These are phyloP conservation scores for Russula vinacea DNA, from an alignment of 768 basidiomycete species.

Conservation along the genomic window DNA sequence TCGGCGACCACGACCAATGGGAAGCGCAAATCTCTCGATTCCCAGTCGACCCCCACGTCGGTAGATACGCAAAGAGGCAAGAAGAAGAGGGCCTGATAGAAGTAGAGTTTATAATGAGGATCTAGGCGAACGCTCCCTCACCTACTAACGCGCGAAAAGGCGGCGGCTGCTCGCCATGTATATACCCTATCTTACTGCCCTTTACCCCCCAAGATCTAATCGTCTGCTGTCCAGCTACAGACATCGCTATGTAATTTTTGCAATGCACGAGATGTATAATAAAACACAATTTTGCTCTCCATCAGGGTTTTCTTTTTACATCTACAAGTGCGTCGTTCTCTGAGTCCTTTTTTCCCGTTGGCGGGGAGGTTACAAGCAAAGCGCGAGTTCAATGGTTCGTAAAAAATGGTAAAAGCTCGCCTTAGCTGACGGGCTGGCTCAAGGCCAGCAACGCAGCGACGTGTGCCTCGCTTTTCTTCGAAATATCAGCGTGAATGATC, in stretches of 20 bases:
- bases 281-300: slow-evolving; percentile 2
- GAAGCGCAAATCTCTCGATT: slow-evolving; percentile 16
- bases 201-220: background rate
- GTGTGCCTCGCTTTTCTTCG: slow-evolving; percentile 50
- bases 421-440: slow-evolving; percentile 9
- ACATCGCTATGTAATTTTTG: background rate
- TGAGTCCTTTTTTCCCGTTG: background rate
- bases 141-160: background rate
- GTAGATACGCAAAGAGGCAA: background rate
- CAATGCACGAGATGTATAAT: background rate
- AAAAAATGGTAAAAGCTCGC: background rate
- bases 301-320: background rate
- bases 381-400: background rate
- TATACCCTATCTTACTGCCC: background rate
- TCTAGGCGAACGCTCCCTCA: background rate
- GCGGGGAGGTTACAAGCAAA: background rate
- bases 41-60: background rate
- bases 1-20: background rate
- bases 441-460: slow-evolving; percentile 41
- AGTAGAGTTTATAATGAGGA: background rate
- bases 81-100: slow-evolving; percentile 1
- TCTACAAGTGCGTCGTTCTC: background rate
- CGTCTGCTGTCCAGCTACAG: background rate
- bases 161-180: background rate
- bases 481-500: slow-evolving; percentile 52